These are phyloP conservation scores for Cercospora brassicicola DNA, from an alignment of 2,329 filamentous ascomycete species.

Conservation along the genomic window DNA sequence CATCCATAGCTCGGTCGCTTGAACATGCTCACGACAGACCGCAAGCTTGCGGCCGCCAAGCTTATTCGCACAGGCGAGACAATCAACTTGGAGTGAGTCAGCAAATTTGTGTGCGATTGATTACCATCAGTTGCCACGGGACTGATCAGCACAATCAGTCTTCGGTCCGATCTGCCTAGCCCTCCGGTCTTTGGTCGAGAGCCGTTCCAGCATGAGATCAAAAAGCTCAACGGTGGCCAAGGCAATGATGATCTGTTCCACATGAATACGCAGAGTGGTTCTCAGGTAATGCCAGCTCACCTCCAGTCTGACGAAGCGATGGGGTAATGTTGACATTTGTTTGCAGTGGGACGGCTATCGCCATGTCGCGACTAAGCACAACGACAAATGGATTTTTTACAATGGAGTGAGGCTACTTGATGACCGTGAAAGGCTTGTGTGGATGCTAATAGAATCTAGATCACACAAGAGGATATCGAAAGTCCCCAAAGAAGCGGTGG, in stretches of 20 bases:
- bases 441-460: background rate
- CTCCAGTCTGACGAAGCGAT: background rate
- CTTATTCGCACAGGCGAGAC: background rate
- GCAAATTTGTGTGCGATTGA: background rate
- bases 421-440: background rate
- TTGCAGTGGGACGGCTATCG: constrained; percentile 19
- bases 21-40: background rate
- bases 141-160: background rate
- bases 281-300: background rate
- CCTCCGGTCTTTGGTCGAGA: background rate
- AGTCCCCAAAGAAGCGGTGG: constrained; percentile 15
- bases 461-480: constrained; percentile 6
- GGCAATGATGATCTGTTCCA: constrained; percentile 20
- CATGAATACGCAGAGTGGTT: constrained; percentile 18
- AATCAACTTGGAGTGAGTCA: background rate
- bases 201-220: constrained; percentile 17
- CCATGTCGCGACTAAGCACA: constrained; percentile 13
- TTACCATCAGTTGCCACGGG: too few species aligned
- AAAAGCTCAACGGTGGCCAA: constrained; percentile 17
- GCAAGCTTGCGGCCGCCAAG: background rate
- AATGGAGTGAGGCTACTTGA: constrained; percentile 9
- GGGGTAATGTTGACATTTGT: background rate
- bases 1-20: background rate
- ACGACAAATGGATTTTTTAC: constrained; percentile 7
- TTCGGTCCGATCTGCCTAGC: background rate